Evolutionary conservation across 2,329 filamentous ascomycete species (phyloP).

Genomic region (Cyclaneusma minus): DNA sequence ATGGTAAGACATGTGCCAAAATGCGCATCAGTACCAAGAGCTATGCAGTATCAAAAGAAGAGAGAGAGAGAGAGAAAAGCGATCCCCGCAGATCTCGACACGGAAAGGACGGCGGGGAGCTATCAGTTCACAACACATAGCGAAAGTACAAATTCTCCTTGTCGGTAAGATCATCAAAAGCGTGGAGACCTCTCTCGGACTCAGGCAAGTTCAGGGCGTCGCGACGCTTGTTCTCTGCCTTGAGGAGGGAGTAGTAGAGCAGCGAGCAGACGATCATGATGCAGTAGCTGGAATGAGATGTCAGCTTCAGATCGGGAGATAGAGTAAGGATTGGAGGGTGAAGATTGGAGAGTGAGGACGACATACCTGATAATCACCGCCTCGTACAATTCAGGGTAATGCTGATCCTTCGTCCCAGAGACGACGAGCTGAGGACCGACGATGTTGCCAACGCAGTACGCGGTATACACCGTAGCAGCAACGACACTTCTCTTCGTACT

Average conservation of each 20-base stretch:
- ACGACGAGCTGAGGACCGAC: slow-evolving; percentile 58
- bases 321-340: slow-evolving; percentile 1
- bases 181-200: slow-evolving; percentile 44
- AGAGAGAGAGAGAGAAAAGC: too few species aligned
- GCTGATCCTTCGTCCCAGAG: slow-evolving; percentile 44
- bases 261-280: slow-evolving; percentile 46
- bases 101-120: too few species aligned
- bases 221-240: slow-evolving; percentile 39
- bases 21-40: too few species aligned
- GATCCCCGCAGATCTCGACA: too few species aligned
- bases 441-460: slow-evolving; percentile 64
- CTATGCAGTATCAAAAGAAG: too few species aligned
- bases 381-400: slow-evolving; percentile 59
- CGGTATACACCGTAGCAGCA: slow-evolving; percentile 58
- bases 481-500: slow-evolving; percentile 68
- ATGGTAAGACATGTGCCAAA: too few species aligned
- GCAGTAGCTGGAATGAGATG: slow-evolving; percentile 34
- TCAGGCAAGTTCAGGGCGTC: slow-evolving; percentile 35
- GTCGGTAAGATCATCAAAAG: slow-evolving; percentile 54
- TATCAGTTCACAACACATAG: slow-evolving; percentile 32
- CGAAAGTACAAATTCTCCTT: slow-evolving; percentile 52
- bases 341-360: too few species aligned
- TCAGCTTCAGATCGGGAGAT: slow-evolving; percentile 2
- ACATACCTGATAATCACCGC: slow-evolving; percentile 46
- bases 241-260: slow-evolving; percentile 41